Evolutionary conservation across 805 yeast species (phyloP).

Genomic region (Starmerella gropengiesseri): DNA sequence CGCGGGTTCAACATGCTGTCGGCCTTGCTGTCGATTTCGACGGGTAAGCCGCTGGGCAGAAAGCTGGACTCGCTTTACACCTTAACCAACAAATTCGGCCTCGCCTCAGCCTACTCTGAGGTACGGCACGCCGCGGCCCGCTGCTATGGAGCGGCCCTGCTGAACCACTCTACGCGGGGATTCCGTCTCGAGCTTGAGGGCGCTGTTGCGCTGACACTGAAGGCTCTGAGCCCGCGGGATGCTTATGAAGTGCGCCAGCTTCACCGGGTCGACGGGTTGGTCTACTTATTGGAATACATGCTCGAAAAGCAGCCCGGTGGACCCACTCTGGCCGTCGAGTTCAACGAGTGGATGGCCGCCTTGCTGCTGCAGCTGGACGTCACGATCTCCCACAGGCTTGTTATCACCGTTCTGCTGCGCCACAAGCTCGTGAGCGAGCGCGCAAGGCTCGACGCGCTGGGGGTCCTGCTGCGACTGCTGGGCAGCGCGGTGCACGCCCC

Average conservation of each 20-base stretch:
- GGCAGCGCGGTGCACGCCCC: constrained; percentile 18
- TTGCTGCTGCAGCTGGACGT: constrained; percentile 12
- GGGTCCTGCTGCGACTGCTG: constrained; percentile 16
- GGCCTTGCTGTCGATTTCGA: constrained; percentile 18
- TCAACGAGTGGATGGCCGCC: constrained; percentile 17
- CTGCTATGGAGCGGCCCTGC: constrained; percentile 24
- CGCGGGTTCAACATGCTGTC: constrained; percentile 26
- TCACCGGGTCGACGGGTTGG: neutral
- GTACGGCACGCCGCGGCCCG: constrained; percentile 28
- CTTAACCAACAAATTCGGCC: constrained; percentile 22
- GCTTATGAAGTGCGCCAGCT: neutral
- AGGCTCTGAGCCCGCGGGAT: neutral
- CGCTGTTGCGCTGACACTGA: neutral
- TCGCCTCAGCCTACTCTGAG: constrained; percentile 20
- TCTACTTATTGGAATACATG: neutral
- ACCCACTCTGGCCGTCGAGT: constrained; percentile 2
- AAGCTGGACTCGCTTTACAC: constrained; percentile 24
- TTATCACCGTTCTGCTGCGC: constrained; percentile 15
- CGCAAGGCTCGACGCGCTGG: constrained; percentile 14
- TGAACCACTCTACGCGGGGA: neutral
- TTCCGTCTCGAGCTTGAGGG: constrained; percentile 7
- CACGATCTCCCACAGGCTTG: constrained; percentile 10
- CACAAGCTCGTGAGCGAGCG: constrained; percentile 17
- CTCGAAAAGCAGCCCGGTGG: neutral
- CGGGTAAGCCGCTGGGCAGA: constrained; percentile 7